Conservation (phyloP, 2,329 filamentous ascomycete genomes). For the Trichoderma breve region DNA sequence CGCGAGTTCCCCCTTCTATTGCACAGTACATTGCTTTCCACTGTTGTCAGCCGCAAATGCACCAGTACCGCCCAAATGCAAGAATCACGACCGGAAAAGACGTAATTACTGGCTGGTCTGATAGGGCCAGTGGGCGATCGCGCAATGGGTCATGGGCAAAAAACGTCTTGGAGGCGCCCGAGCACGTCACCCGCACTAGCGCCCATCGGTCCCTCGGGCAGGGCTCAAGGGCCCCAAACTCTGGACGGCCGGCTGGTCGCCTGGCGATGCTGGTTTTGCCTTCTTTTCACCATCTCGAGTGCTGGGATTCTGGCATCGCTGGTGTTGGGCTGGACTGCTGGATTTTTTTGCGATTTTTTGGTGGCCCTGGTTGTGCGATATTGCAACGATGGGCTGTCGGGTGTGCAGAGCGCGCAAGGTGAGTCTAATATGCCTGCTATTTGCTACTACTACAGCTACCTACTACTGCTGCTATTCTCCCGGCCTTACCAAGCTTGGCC, state of each 20-base stretch:
- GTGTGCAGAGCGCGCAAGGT: conserved; percentile 43
- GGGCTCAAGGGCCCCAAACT: neutral
- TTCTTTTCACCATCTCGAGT: neutral
- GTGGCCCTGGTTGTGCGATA: neutral
- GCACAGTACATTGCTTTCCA: neutral
- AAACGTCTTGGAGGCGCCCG: conserved; percentile 20
- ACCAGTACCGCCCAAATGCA: neutral
- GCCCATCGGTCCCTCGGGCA: conserved; percentile 20
- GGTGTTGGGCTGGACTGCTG: neutral
- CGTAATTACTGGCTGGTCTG: neutral
- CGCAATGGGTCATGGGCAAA: conserved; percentile 16
- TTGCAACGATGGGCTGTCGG: conserved; percentile 38
- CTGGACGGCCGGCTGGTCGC: conserved; percentile 14
- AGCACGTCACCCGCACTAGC: conserved; percentile 24
- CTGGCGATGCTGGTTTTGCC: neutral
- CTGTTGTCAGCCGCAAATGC: neutral
- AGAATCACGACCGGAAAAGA: neutral
- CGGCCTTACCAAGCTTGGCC: neutral
- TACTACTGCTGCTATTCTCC: neutral
- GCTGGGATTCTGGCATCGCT: neutral
- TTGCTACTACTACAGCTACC: neutral
- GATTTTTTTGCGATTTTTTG: neutral
- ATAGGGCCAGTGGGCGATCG: conserved; percentile 18
- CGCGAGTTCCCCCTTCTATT: neutral
- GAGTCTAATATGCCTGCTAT: conserved; percentile 7